These are phyloP conservation scores for Arxiozyma telluris DNA, from an alignment of 1,139 yeast species.

Conservation along the genomic window DNA sequence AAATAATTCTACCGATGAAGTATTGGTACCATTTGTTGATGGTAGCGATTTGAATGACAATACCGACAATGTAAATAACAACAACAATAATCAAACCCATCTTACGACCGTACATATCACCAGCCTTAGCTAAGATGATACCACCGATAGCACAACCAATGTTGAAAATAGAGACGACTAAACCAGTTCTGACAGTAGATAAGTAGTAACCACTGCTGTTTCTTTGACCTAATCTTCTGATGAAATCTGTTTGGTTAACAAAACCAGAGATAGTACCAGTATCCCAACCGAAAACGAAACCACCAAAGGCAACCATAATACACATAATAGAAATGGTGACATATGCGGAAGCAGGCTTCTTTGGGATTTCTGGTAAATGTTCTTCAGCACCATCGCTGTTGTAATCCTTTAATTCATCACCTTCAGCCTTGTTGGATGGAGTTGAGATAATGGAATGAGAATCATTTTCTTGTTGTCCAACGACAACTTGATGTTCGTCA, in stretches of 20 bases:
- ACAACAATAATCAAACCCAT: slow-evolving; percentile 31
- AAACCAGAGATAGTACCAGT: slow-evolving; percentile 16
- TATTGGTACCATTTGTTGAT: slow-evolving; percentile 43
- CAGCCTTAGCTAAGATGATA: slow-evolving; percentile 9
- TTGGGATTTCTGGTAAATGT: slow-evolving; percentile 14
- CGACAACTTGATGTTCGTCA: neutral
- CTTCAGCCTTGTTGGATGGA: slow-evolving; percentile 18
- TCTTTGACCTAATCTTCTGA: slow-evolving; percentile 11
- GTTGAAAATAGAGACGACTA: slow-evolving; percentile 13
- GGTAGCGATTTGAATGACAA: slow-evolving; percentile 54
- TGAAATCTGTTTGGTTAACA: slow-evolving; percentile 11
- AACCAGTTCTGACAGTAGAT: slow-evolving; percentile 13
- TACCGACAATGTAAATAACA: slow-evolving; percentile 52
- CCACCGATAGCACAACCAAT: slow-evolving; percentile 13
- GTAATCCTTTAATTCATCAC: slow-evolving; percentile 11
- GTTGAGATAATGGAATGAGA: slow-evolving; percentile 14
- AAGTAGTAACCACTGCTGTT: slow-evolving; percentile 8
- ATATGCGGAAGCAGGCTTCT: slow-evolving; percentile 36
- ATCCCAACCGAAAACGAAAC: slow-evolving; percentile 16
- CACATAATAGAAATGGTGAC: slow-evolving; percentile 30
- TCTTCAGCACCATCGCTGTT: slow-evolving; percentile 10
- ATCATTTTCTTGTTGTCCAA: slow-evolving; percentile 5
- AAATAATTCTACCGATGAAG: slow-evolving; percentile 34
- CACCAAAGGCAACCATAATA: slow-evolving; percentile 14
- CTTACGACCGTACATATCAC: slow-evolving; percentile 12